Conservation (phyloP, 352 stramenopile genomes). For the Globisporangium okanoganense region DNA sequence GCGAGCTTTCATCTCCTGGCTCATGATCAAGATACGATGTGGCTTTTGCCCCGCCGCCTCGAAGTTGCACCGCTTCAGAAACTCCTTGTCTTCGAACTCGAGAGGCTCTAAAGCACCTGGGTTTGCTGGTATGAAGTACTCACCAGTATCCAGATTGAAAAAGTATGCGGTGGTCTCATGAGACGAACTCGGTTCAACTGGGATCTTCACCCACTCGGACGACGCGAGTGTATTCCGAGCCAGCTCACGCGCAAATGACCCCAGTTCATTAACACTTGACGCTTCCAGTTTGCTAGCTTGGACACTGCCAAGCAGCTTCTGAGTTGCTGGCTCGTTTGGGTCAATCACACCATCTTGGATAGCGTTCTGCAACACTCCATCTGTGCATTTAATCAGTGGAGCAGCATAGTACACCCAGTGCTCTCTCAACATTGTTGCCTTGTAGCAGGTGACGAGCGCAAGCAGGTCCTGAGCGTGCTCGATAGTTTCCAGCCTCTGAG, state of each 20-base stretch:
- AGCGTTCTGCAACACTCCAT: slow-evolving; percentile 8
- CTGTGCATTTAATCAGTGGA: slow-evolving; percentile 17
- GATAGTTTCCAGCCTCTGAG: background rate
- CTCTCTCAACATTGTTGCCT: slow-evolving; percentile 24
- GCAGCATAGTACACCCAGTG: slow-evolving; percentile 9
- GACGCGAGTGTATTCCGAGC: slow-evolving; percentile 37
- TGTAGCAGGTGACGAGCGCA: slow-evolving; percentile 37
- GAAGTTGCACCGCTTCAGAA: slow-evolving; percentile 16
- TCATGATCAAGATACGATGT: slow-evolving; percentile 46
- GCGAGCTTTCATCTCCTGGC: slow-evolving; percentile 31
- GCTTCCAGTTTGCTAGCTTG: slow-evolving; percentile 15
- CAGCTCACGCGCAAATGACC: slow-evolving; percentile 27
- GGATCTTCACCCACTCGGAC: slow-evolving; percentile 52
- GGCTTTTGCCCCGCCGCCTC: slow-evolving; percentile 14
- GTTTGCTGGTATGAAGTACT: slow-evolving; percentile 17
- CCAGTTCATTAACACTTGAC: slow-evolving; percentile 10
- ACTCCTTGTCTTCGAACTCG: slow-evolving; percentile 49
- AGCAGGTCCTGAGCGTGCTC: slow-evolving; percentile 24
- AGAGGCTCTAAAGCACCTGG: slow-evolving; percentile 28
- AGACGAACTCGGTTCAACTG: background rate
- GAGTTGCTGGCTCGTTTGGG: background rate
- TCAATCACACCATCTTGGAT: background rate
- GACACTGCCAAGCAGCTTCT: slow-evolving; percentile 1
- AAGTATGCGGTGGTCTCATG: slow-evolving; percentile 21
- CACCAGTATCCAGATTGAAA: slow-evolving; percentile 68